phyloP scores from a whole-genome alignment of 164 flowering plant species.

The Litsea cubeba region DNA sequence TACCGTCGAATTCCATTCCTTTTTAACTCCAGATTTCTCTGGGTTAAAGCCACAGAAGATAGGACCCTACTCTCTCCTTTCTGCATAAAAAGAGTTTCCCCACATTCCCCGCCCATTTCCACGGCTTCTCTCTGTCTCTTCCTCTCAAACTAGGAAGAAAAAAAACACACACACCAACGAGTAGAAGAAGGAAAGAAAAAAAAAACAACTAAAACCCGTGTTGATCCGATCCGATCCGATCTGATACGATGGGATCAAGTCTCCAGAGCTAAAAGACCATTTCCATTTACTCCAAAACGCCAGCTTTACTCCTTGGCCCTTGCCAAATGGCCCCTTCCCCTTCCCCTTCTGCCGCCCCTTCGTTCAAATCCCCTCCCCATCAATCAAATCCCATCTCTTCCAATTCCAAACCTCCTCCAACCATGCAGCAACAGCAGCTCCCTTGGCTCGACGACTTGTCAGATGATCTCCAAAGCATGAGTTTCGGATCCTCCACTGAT shows the following conservation, averaged over 20 bases:
- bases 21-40: too few species aligned
- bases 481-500: conserved; percentile 55
- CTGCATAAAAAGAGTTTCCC: neutral
- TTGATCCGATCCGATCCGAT: neutral
- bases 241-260: conserved; percentile 1
- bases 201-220: neutral
- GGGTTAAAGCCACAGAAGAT: too few species aligned
- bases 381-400: neutral
- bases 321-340: conserved; percentile 6
- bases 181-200: neutral
- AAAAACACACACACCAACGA: neutral
- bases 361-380: conserved; percentile 1
- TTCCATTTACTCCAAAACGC: neutral
- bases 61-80: neutral
- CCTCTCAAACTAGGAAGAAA: too few species aligned
- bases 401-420: neutral
- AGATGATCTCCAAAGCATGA: conserved; percentile 62
- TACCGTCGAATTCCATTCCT: too few species aligned
- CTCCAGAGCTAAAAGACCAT: neutral
- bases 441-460: conserved; percentile 48
- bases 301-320: neutral
- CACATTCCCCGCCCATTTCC: neutral
- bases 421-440: conserved; percentile 16
- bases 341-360: neutral
- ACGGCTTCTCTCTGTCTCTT: neutral